Conservation (phyloP, 169 alveolate genomes). For the Cyclospora cayetanensis region DNA sequence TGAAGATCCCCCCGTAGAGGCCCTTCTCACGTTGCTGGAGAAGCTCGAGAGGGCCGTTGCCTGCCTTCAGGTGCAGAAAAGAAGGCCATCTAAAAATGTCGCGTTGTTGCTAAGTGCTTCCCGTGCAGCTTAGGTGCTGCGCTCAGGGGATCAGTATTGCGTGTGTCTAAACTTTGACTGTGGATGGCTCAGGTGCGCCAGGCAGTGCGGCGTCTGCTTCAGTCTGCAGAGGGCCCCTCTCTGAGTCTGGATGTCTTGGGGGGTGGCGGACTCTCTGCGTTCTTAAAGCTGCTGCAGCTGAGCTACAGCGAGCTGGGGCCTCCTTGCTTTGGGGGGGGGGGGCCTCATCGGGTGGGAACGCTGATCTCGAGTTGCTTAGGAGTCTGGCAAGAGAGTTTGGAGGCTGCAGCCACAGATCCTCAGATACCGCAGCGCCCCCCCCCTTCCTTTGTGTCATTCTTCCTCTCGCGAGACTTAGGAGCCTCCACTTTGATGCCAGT, state of each 20-base stretch:
- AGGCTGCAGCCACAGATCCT: constrained; percentile 33
- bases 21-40: constrained; percentile 24
- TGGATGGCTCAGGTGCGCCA: constrained; percentile 49
- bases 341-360: constrained; percentile 20
- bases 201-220: constrained; percentile 58
- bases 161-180: neutral
- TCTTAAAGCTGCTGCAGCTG: constrained; percentile 60
- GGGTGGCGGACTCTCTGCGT: constrained; percentile 2
- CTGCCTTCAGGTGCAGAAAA: constrained; percentile 29
- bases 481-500: constrained; percentile 44
- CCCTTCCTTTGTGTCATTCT: constrained; percentile 36
- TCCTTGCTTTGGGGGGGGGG: constrained; percentile 57
- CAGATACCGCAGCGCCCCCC: constrained; percentile 16
- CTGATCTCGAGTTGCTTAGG: constrained; percentile 22
- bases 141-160: too few relatives aligned
- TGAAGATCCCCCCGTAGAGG: constrained; percentile 30
- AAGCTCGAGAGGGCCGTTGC: constrained; percentile 53
- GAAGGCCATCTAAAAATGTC: neutral
- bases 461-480: constrained; percentile 29
- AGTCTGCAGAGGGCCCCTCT: neutral
- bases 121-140: too few relatives aligned
- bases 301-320: constrained; percentile 71
- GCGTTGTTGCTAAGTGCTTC: neutral
- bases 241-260: neutral
- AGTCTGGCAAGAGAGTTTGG: constrained; percentile 44